Evolutionary conservation across 441 rosid species (phyloP).

Genomic region (Syzygium malaccense): DNA sequence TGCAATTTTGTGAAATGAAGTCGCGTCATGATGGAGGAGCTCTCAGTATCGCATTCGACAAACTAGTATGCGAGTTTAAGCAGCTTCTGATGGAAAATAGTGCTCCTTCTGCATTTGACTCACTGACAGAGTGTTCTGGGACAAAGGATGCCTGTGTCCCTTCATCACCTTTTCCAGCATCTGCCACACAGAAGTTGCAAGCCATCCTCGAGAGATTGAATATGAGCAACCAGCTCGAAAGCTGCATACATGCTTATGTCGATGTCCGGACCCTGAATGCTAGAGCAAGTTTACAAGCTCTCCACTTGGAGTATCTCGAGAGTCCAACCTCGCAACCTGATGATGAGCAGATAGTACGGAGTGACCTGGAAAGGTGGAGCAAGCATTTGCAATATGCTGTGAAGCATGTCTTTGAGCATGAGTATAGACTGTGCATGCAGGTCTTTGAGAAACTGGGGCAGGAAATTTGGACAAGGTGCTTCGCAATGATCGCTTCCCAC

Average conservation of each 20-base stretch:
- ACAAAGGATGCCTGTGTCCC: slow-evolving; percentile 4
- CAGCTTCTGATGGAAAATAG: slow-evolving; percentile 29
- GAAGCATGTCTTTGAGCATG: slow-evolving; percentile 36
- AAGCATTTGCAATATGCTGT: slow-evolving; percentile 41
- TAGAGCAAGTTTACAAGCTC: slow-evolving; percentile 23
- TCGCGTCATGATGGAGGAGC: slow-evolving; percentile 35
- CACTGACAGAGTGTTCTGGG: neutral
- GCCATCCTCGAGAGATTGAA: slow-evolving; percentile 34
- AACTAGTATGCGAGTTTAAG: slow-evolving; percentile 45
- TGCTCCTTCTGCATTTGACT: neutral
- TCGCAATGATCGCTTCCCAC: slow-evolving; percentile 38
- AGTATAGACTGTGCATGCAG: slow-evolving; percentile 40
- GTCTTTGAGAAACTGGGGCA: slow-evolving; percentile 27
- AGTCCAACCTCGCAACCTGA: slow-evolving; percentile 30
- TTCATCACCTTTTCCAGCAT: slow-evolving; percentile 7
- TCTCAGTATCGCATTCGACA: slow-evolving; percentile 34
- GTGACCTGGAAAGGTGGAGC: slow-evolving; percentile 42
- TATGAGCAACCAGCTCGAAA: slow-evolving; percentile 23
- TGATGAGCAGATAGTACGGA: slow-evolving; percentile 31
- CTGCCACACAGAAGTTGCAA: slow-evolving; percentile 29
- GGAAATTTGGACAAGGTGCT: slow-evolving; percentile 30
- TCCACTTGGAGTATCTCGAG: slow-evolving; percentile 39
- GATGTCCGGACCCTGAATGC: slow-evolving; percentile 31
- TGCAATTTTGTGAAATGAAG: slow-evolving; percentile 26
- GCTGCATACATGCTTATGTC: slow-evolving; percentile 25